phyloP scores from a whole-genome alignment of 805 yeast genomes.

The Wickerhamiella vanderwaltii region DNA sequence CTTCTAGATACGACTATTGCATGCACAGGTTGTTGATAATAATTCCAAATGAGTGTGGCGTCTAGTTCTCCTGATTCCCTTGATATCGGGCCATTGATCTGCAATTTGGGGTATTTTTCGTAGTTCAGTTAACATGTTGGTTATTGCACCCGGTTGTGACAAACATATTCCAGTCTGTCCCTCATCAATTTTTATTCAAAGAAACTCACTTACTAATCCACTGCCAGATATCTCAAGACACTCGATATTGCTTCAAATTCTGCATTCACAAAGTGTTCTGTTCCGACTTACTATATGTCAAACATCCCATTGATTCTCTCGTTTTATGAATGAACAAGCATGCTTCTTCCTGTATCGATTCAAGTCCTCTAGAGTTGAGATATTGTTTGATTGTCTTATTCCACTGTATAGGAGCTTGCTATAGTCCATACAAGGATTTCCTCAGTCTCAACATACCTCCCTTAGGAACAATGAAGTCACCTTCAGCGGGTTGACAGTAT shows the following conservation, averaged over 20 bases:
- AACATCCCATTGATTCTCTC: neutral
- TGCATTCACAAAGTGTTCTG: neutral
- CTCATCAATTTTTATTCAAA: neutral
- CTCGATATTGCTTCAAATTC: neutral
- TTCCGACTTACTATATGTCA: neutral
- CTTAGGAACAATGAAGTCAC: neutral
- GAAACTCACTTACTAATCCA: neutral
- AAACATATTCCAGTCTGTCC: neutral
- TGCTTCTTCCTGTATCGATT: neutral
- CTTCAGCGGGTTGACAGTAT: constrained; percentile 1
- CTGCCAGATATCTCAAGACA: neutral
- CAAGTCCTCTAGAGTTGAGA: neutral
- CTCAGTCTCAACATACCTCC: neutral
- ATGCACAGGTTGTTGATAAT: too few relatives aligned
- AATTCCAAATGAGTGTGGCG: too few relatives aligned
- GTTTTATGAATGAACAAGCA: neutral
- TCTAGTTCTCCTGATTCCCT: neutral
- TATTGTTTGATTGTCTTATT: neutral
- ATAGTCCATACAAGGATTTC: neutral
- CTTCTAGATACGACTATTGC: too few relatives aligned
- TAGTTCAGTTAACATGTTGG: neutral
- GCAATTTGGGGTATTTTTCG: neutral
- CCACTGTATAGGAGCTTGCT: constrained; percentile 3
- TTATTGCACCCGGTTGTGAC: neutral
- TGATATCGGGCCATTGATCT: neutral